Conservation (phyloP, 345 rosid genomes). For the Citrus inodora region DNA sequence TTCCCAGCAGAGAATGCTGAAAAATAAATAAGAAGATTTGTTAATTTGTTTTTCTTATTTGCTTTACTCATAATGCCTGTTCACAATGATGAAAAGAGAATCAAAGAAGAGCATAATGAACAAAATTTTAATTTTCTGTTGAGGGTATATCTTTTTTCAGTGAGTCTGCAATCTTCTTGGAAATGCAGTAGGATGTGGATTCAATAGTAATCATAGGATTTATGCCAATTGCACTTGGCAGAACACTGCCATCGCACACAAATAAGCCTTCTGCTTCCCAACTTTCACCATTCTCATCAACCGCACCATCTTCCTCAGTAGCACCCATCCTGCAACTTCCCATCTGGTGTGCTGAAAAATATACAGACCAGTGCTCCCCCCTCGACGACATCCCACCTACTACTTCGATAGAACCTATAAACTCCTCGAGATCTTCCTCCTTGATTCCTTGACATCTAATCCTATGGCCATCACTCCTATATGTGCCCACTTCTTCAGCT, state of each 20-base stretch:
- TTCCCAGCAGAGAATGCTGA: neutral
- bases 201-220: constrained; percentile 60
- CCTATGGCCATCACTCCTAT: constrained; percentile 64
- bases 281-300: constrained; percentile 58
- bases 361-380: constrained; percentile 43
- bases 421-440: constrained; percentile 42
- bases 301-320: constrained; percentile 46
- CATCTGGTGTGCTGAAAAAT: constrained; percentile 64
- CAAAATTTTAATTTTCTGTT: neutral
- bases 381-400: constrained; percentile 41
- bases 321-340: constrained; percentile 78
- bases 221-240: constrained; percentile 31
- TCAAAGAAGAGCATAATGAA: neutral
- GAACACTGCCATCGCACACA: constrained; percentile 46
- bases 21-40: neutral
- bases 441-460: constrained; percentile 42
- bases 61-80: neutral
- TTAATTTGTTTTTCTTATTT: neutral
- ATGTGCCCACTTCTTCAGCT: constrained; percentile 74
- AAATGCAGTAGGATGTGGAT: constrained; percentile 50
- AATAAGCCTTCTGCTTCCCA: constrained; percentile 52
- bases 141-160: neutral
- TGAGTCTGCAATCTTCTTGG: constrained; percentile 32
- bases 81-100: neutral
- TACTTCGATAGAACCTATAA: constrained; percentile 34